Evolutionary conservation across 2,329 filamentous ascomycete species (phyloP).

Genomic region (Cordyceps fumosorosea): DNA sequence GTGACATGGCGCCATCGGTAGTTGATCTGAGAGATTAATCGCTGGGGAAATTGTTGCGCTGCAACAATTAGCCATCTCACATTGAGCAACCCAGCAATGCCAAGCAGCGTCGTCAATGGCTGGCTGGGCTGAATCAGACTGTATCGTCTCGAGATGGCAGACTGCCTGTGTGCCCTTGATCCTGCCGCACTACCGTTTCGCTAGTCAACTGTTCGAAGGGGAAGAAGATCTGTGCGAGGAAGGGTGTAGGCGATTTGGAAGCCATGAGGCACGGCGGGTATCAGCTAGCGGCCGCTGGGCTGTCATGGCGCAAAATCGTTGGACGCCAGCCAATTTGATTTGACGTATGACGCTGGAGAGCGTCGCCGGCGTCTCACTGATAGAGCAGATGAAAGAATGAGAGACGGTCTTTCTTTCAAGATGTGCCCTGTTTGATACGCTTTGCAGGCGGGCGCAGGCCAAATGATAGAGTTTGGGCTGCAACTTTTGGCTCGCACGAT

Average conservation of each 20-base stretch:
- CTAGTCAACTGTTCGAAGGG: conserved; percentile 4
- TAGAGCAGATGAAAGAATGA: not conserved
- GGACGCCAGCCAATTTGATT: not conserved
- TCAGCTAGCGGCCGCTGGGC: conserved; percentile 6
- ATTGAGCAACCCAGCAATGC: not conserved
- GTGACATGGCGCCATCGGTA: not conserved
- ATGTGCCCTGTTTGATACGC: not conserved
- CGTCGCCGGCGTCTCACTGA: not conserved
- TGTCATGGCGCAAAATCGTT: not conserved
- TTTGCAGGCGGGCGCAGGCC: not conserved
- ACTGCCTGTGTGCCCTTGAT: not conserved
- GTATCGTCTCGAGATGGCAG: not conserved
- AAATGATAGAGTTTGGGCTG: not conserved
- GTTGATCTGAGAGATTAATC: too few relatives aligned
- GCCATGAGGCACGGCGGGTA: conserved; percentile 6
- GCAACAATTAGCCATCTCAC: not conserved
- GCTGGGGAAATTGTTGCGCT: not conserved
- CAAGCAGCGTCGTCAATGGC: not conserved
- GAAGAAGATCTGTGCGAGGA: not conserved
- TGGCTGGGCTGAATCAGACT: not conserved
- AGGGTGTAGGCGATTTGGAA: not conserved
- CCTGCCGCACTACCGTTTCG: conserved; percentile 8
- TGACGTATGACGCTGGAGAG: not conserved
- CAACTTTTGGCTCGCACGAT: not conserved
- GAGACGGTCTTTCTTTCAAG: too few relatives aligned